Evolutionary conservation across 163 green algal genomes (phyloP).

Genomic region (Scenedesmus sp.): DNA sequence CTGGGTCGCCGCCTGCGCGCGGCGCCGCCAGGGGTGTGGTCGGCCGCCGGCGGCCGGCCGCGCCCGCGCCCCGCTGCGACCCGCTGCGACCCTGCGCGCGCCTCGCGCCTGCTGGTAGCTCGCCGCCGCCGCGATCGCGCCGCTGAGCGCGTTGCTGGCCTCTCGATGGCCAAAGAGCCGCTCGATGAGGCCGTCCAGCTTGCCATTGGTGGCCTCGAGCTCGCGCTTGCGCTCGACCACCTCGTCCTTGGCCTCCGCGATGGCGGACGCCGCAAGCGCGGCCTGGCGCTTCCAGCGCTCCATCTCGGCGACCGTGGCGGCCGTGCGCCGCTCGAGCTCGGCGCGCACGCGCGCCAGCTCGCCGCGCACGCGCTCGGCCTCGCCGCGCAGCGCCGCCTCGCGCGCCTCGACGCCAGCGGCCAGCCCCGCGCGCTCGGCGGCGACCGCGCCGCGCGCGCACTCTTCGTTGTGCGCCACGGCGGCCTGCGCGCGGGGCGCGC

Average conservation of each 20-base stretch:
- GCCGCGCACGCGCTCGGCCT: slow-evolving; percentile 61
- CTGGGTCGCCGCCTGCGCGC: background rate
- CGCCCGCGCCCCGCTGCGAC: background rate
- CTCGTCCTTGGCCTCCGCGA: slow-evolving; percentile 79
- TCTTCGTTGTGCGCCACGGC: slow-evolving; percentile 67
- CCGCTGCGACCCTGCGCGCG: no score
- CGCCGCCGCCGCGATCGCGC: slow-evolving; percentile 57
- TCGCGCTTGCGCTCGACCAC: slow-evolving; percentile 79
- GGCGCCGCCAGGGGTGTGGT: background rate
- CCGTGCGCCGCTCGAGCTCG: no score
- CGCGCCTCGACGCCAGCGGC: slow-evolving; percentile 62
- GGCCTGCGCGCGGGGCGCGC: slow-evolving; percentile 62
- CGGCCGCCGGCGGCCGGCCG: background rate
- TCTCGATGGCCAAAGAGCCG: slow-evolving; percentile 74
- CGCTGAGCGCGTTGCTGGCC: slow-evolving; percentile 60
- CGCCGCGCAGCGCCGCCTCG: slow-evolving; percentile 44
- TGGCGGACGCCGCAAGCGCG: slow-evolving; percentile 60
- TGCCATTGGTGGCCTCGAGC: slow-evolving; percentile 78
- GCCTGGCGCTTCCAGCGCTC: slow-evolving; percentile 75
- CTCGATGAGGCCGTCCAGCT: slow-evolving; percentile 79
- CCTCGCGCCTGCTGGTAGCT: slow-evolving; percentile 49
- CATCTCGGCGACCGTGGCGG: slow-evolving; percentile 69
- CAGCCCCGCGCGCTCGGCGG: slow-evolving; percentile 56
- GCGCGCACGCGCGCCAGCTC: slow-evolving; percentile 65
- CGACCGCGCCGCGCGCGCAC: slow-evolving; percentile 57